Evolutionary conservation across 257 asterid genomes (phyloP).

Genomic region (Haberlea rhodopensis): DNA sequence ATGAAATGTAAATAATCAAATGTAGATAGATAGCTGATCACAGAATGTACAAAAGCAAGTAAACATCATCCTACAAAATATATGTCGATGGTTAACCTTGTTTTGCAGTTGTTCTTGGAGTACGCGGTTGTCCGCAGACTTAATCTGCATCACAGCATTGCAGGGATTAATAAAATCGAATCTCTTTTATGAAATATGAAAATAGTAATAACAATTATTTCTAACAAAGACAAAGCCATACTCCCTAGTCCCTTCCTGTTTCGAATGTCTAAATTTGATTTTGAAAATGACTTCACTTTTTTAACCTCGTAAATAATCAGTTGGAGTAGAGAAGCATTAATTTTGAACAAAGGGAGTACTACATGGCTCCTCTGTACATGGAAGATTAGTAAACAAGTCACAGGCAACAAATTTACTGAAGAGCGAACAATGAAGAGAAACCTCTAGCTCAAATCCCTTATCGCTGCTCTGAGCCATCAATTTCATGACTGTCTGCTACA

Average conservation of each 20-base stretch:
- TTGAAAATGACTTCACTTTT: background rate
- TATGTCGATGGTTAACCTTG: constrained; percentile 47
- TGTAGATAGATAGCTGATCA: constrained; percentile 7
- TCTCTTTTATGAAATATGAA: constrained; percentile 12
- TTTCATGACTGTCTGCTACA: constrained; percentile 64
- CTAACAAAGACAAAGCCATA: background rate
- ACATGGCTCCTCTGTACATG: constrained; percentile 18
- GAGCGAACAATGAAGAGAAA: constrained; percentile 28
- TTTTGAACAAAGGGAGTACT: constrained; percentile 13
- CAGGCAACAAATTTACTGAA: background rate
- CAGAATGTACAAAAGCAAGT: background rate
- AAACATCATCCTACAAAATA: constrained; percentile 11
- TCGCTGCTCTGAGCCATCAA: constrained; percentile 86
- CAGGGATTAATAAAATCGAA: constrained; percentile 32
- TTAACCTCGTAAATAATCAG: background rate
- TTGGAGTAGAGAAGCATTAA: background rate
- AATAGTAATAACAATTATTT: background rate
- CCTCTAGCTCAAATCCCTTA: constrained; percentile 94
- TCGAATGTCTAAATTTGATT: background rate
- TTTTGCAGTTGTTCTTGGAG: constrained; percentile 91
- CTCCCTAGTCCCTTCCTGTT: too few relatives aligned
- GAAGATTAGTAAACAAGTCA: constrained; percentile 3
- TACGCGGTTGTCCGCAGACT: constrained; percentile 85
- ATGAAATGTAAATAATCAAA: constrained; percentile 17
- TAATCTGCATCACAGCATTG: constrained; percentile 60